Percentiles rank a stretch among this genome's conserved stretches.
Evolutionary conservation across 176 grass and related monocot genomes (phyloP).

Genomic region (Juncus inflexus): DNA sequence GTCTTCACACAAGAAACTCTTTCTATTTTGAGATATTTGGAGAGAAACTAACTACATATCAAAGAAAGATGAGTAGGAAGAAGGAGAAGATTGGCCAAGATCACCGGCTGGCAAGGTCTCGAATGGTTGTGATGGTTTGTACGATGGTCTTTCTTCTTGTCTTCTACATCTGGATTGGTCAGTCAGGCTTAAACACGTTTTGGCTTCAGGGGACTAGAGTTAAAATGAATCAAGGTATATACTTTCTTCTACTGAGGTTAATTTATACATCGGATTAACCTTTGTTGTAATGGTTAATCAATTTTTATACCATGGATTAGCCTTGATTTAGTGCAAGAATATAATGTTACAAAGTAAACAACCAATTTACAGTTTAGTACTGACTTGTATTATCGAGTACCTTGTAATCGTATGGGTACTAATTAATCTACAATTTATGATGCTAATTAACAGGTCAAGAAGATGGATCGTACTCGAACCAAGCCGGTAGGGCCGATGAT

Average conservation of each 20-base stretch:
- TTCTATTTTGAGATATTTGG: background rate
- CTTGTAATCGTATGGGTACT: no score
- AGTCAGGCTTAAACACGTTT: background rate
- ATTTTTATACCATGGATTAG: no score
- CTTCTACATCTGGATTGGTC: constrained; percentile 16
- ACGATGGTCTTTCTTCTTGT: background rate
- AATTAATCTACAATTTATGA: no score
- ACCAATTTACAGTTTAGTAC: no score
- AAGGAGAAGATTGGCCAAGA: background rate
- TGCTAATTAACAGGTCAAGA: constrained; percentile 34
- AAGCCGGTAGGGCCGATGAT: no score
- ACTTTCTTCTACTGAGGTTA: background rate
- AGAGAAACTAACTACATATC: constrained; percentile 1
- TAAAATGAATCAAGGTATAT: constrained; percentile 11
- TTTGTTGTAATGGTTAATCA: no score
- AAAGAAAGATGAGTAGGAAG: constrained; percentile 2
- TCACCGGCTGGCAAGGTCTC: background rate
- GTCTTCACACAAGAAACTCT: no score
- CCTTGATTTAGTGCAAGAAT: no score
- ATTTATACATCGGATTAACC: no score
- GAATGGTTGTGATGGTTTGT: background rate
- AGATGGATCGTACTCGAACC: background rate
- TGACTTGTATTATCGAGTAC: no score
- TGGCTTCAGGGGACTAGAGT: constrained; percentile 17
- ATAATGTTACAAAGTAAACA: no score